Evolutionary conservation across 768 basidiomycete genomes (phyloP).

Genomic region (Punctularia strigosozonata): DNA sequence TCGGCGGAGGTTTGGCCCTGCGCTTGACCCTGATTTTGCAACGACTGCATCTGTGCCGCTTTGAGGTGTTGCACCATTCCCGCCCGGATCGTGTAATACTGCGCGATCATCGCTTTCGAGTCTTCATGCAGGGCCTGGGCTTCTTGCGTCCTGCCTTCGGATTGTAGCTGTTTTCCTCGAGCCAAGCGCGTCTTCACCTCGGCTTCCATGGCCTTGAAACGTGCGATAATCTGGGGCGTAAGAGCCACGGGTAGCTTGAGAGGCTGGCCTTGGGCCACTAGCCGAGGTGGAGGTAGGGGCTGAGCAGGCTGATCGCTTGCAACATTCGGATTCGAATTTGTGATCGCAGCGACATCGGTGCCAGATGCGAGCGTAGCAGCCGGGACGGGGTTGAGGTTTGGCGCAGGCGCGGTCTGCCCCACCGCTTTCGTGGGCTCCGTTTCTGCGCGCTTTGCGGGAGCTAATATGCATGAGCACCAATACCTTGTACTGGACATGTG

Average conservation of each 20-base stretch:
- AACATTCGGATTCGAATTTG: constrained; percentile 32
- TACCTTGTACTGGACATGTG: no score
- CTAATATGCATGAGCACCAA: no score
- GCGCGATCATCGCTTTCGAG: background rate
- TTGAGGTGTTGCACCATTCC: no score
- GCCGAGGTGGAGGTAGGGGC: background rate
- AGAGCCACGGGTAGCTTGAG: background rate
- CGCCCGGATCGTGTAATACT: no score
- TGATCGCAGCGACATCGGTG: background rate
- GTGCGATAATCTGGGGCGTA: background rate
- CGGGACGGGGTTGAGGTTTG: background rate
- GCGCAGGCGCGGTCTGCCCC: background rate
- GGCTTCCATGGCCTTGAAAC: background rate
- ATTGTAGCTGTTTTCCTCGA: background rate
- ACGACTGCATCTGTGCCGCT: background rate
- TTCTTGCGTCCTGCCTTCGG: background rate
- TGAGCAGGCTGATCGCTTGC: constrained; percentile 9
- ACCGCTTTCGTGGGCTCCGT: no score
- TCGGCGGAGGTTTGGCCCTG: background rate
- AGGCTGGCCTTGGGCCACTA: background rate
- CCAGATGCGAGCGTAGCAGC: background rate
- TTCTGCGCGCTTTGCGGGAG: no score
- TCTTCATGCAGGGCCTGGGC: background rate
- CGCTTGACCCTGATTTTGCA: background rate
- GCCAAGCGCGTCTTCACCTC: background rate